These are phyloP conservation scores for Penicillium cinerascens DNA, from an alignment of 495 filamentous ascomycete species.

Conservation along the genomic window DNA sequence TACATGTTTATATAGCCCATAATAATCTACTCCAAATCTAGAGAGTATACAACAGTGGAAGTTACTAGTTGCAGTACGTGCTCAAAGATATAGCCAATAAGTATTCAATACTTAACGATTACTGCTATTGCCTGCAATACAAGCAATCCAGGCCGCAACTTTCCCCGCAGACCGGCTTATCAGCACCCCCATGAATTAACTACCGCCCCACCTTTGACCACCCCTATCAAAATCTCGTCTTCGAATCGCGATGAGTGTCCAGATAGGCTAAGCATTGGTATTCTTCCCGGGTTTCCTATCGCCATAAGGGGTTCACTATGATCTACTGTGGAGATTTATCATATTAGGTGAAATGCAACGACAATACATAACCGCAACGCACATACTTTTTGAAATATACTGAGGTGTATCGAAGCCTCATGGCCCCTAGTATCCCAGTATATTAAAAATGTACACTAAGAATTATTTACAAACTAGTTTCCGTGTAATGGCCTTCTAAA, in stretches of 20 bases:
- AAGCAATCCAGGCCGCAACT: neutral
- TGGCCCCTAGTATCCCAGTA: no score
- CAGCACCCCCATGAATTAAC: neutral
- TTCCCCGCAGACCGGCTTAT: constrained; percentile 16
- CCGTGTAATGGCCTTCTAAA: no score
- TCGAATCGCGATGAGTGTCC: neutral
- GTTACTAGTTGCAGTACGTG: no score
- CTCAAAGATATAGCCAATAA: neutral
- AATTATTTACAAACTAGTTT: no score
- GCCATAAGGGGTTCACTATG: neutral
- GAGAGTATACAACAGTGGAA: neutral
- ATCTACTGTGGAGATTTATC: neutral
- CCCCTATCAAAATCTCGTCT: constrained; percentile 21
- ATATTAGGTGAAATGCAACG: no score
- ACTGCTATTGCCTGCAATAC: neutral
- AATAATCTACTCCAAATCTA: neutral
- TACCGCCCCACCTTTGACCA: constrained; percentile 23
- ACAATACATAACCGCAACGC: no score
- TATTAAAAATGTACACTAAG: no score
- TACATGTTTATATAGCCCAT: neutral
- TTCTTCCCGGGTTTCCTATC: constrained; percentile 14
- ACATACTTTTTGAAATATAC: no score
- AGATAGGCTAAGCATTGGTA: constrained; percentile 13
- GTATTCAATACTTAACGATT: constrained; percentile 1
- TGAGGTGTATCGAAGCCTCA: no score